Evolutionary conservation across 768 basidiomycete species (phyloP).

Genomic region (Amanita pseudoporphyria): DNA sequence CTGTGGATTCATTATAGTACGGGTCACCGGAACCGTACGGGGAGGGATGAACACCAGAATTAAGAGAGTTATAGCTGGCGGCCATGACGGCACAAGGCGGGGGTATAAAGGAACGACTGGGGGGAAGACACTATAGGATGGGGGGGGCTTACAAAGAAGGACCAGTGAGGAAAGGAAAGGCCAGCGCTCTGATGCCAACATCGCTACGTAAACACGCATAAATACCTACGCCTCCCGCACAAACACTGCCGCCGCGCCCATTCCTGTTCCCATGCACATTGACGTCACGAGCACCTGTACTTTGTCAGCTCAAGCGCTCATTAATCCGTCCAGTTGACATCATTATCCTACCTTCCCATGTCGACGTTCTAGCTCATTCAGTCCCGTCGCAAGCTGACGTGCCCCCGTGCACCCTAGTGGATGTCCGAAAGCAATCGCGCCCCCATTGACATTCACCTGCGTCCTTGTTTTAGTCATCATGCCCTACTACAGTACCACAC

Average conservation of each 20-base stretch:
- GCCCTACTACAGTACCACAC: not conserved
- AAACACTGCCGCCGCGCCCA: slow-evolving; percentile 82
- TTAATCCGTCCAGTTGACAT: not conserved
- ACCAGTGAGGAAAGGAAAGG: not conserved
- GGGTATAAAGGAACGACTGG: slow-evolving; percentile 13
- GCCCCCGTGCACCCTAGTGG: slow-evolving; percentile 82
- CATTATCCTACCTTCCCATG: slow-evolving; percentile 47
- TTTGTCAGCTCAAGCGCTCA: not conserved
- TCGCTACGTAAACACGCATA: not conserved
- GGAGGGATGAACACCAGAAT: slow-evolving; percentile 16
- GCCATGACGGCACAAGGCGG: slow-evolving; percentile 21
- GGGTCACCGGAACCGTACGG: slow-evolving; percentile 50
- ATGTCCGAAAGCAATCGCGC: slow-evolving; percentile 82
- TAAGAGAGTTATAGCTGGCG: slow-evolving; percentile 22
- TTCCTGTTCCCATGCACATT: slow-evolving; percentile 88
- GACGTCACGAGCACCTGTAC: slow-evolving; percentile 68
- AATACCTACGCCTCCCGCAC: slow-evolving; percentile 32
- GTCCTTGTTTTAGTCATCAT: not conserved
- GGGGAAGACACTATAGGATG: not conserved
- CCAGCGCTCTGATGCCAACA: not conserved
- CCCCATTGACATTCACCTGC: slow-evolving; percentile 82
- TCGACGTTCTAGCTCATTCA: slow-evolving; percentile 62
- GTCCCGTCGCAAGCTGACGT: slow-evolving; percentile 76
- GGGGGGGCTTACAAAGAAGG: not conserved
- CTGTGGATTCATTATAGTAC: slow-evolving; percentile 61